Evolutionary conservation across 2,329 filamentous ascomycete genomes (phyloP).

Genomic region (Colletotrichum musae): DNA sequence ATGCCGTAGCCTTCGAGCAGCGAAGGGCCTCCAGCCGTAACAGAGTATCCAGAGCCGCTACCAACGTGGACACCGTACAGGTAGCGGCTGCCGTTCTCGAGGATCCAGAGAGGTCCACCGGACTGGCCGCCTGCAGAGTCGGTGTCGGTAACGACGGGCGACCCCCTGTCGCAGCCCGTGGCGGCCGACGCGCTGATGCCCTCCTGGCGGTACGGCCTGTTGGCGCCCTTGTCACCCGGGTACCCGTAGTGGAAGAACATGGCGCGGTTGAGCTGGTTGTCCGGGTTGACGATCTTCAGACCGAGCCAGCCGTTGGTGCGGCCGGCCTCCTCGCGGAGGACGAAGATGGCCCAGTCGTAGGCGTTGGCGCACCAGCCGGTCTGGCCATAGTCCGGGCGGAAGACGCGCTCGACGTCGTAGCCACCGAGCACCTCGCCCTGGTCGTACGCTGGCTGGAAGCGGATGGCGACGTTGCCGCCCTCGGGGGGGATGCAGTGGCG

Average conservation of each 20-base stretch:
- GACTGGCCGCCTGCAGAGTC: slow-evolving; percentile 31
- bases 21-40: slow-evolving; percentile 24
- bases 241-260: slow-evolving; percentile 44
- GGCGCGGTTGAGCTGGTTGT: slow-evolving; percentile 35
- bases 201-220: slow-evolving; percentile 40
- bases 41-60: neutral
- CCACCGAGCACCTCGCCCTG: slow-evolving; percentile 42
- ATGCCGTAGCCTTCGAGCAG: slow-evolving; percentile 24
- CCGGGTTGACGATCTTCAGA: slow-evolving; percentile 40
- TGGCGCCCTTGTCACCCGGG: slow-evolving; percentile 42
- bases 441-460: slow-evolving; percentile 46
- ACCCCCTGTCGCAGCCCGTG: slow-evolving; percentile 24
- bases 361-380: slow-evolving; percentile 33
- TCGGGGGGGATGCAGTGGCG: slow-evolving; percentile 45
- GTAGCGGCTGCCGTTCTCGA: slow-evolving; percentile 27
- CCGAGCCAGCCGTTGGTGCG: slow-evolving; percentile 46
- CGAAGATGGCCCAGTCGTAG: slow-evolving; percentile 47
- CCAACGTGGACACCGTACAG: slow-evolving; percentile 33
- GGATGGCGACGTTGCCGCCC: slow-evolving; percentile 37
- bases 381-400: slow-evolving; percentile 24
- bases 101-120: slow-evolving; percentile 31
- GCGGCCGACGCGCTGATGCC: slow-evolving; percentile 30
- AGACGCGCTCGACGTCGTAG: slow-evolving; percentile 19
- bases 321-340: slow-evolving; percentile 46
- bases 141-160: slow-evolving; percentile 26